Percentiles rank a stretch among this genome's conserved stretches.
Evolutionary conservation across 2,329 filamentous ascomycete species (phyloP).

Genomic region (Xylariaceae sp.): DNA sequence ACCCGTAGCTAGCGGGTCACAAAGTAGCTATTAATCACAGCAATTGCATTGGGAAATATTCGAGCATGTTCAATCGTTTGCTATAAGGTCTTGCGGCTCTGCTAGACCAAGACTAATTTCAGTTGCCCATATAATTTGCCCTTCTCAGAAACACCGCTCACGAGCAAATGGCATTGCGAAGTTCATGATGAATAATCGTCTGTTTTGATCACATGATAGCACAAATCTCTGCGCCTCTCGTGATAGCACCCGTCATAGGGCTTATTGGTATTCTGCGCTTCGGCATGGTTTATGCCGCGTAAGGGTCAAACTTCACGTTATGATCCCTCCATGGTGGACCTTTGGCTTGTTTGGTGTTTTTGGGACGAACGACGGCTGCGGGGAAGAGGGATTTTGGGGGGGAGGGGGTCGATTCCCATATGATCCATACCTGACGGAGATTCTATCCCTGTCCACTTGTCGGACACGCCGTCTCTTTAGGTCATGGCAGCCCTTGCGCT

Average conservation of each 20-base stretch:
- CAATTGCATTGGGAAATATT: too few relatives aligned
- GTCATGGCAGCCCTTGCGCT: too few relatives aligned
- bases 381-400: conserved; percentile 7
- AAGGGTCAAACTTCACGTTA: background rate
- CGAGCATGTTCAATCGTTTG: too few relatives aligned
- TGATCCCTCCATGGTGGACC: background rate
- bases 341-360: background rate
- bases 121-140: background rate
- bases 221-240: conserved; percentile 23
- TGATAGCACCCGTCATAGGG: conserved; percentile 1
- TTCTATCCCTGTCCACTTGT: background rate
- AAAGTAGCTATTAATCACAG: too few relatives aligned
- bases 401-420: too few relatives aligned
- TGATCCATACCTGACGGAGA: background rate
- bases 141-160: background rate
- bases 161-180: background rate
- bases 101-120: background rate
- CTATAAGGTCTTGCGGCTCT: conserved; percentile 16
- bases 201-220: conserved; percentile 8
- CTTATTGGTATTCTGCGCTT: background rate
- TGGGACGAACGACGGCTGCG: conserved; percentile 7
- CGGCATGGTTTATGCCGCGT: background rate
- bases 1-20: too few relatives aligned
- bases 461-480: conserved; percentile 17
- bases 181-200: conserved; percentile 1